Evolutionary conservation across 495 filamentous ascomycete species (phyloP), one percentile per base, ranked within the genome.

Genomic region (Xylaria palmicola): DNA sequence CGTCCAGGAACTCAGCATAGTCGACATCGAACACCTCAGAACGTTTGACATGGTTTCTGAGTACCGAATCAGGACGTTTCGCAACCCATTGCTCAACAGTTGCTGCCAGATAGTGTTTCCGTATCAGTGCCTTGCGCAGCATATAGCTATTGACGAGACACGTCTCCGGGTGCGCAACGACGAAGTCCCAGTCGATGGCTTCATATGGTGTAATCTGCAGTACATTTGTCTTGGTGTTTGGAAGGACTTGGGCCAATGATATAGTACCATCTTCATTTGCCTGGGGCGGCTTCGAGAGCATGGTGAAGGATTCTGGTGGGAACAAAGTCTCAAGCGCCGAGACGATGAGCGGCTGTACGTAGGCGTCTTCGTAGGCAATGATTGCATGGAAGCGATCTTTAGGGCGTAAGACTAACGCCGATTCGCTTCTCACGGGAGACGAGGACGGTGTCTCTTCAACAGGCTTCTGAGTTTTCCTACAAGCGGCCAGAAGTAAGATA

Each of bases 91-190:
- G 86, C 40, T 85, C 77, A 36, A 95, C 82, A 0, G 93, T 97
- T 15, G 86, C 85, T 5, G 86, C 83, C 3, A 98, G 81, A 70
- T 91, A 97, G 71, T 98, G 94, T 72, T 98, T 98, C 49, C 94
- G 85, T 67, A 97, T 97, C n/a, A 98, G 77, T 1, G 94, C 94
- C 81, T 97, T 98, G 66, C 94, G 92, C 72, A 97, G 93, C 67
- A 97, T 85, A 70, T 96, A 97, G 61, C 88, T 86, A 71, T 94
- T 96, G 34, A 84, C 78, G 5, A 92, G 81, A 41, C 79, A 85
- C 1, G 82, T 85, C 10, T 66, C 69, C 0, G 88, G 75, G 62
- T 90, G 78, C 7, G 75, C 70, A 57, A 90, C 76, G 44, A 88
- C 76, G 61, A 89, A 85, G 30, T 88, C 84, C 69, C 96, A 98